These are phyloP conservation scores for Pyracantha coccinea DNA, from an alignment of 331 rosid genomes.

Conservation along the genomic window DNA sequence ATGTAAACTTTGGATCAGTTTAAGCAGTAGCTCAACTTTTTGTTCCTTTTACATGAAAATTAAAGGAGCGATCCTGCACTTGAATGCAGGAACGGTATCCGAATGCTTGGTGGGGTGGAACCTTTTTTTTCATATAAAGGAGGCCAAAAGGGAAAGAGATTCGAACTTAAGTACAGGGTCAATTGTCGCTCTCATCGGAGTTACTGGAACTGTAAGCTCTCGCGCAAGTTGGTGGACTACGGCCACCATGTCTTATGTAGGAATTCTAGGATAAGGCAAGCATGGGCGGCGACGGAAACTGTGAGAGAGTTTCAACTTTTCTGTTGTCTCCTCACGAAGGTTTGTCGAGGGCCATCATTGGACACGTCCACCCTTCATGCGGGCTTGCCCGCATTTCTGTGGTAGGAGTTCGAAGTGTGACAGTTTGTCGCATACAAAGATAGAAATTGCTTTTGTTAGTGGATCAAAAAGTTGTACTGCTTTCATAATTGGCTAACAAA, in stretches of 20 bases:
- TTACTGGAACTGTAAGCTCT: neutral
- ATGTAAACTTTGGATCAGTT: neutral
- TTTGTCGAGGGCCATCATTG: constrained; percentile 9
- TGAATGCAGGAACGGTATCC: neutral
- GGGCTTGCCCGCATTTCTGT: neutral
- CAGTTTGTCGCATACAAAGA: neutral
- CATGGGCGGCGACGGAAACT: neutral
- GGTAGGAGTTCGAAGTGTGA: neutral
- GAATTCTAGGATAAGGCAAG: neutral
- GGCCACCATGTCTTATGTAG: neutral
- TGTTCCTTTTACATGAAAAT: neutral
- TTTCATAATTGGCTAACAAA: neutral
- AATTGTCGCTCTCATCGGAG: neutral
- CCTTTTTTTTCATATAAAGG: neutral
- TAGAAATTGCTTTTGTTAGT: constrained; percentile 3
- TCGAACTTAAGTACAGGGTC: neutral
- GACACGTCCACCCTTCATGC: constrained; percentile 4
- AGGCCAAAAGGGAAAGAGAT: neutral
- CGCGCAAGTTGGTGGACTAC: neutral
- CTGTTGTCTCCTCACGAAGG: neutral
- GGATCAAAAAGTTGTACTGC: neutral
- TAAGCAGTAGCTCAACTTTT: neutral
- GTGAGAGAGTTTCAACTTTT: neutral
- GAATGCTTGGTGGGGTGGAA: neutral
- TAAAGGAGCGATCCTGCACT: neutral